phyloP scores from a whole-genome alignment of 2,329 filamentous ascomycete genomes.

The Verticillium longisporum region DNA sequence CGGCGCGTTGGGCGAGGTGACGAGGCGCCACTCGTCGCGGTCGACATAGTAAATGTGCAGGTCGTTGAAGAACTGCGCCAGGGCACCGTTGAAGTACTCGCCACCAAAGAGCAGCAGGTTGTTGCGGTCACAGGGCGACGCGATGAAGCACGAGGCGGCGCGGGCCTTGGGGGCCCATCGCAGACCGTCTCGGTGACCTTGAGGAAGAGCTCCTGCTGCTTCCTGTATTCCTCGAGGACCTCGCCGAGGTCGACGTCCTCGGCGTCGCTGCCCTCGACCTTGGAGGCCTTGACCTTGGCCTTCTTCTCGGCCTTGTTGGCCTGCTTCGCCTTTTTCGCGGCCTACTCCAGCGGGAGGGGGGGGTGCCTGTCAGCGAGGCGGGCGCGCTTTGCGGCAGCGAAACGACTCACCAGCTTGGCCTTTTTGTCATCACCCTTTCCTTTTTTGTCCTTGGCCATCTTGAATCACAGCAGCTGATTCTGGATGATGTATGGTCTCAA shows the following conservation, averaged over 20 bases:
- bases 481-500: background rate
- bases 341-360: conserved; percentile 20
- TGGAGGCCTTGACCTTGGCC: conserved; percentile 61
- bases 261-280: conserved; percentile 74
- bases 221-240: conserved; percentile 87
- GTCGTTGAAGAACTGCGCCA: conserved; percentile 67
- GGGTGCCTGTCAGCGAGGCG: background rate
- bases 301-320: conserved; percentile 89
- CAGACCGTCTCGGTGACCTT: conserved; percentile 81
- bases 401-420: conserved; percentile 35
- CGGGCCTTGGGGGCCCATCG: conserved; percentile 69
- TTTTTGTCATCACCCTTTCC: conserved; percentile 38
- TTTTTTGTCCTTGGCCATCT: conserved; percentile 48
- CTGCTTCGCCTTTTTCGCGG: conserved; percentile 69
- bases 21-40: conserved; percentile 81
- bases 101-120: conserved; percentile 89
- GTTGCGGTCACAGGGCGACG: conserved; percentile 78
- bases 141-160: conserved; percentile 74
- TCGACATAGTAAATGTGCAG: conserved; percentile 68
- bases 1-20: conserved; percentile 87
- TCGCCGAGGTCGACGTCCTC: conserved; percentile 92
- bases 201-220: conserved; percentile 86
- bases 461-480: background rate
- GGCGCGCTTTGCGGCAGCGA: conserved; percentile 7
- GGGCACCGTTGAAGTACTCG: conserved; percentile 89